Evolutionary conservation across 176 grass and related monocot species (phyloP).

Genomic region (Oryza rufipogon): DNA sequence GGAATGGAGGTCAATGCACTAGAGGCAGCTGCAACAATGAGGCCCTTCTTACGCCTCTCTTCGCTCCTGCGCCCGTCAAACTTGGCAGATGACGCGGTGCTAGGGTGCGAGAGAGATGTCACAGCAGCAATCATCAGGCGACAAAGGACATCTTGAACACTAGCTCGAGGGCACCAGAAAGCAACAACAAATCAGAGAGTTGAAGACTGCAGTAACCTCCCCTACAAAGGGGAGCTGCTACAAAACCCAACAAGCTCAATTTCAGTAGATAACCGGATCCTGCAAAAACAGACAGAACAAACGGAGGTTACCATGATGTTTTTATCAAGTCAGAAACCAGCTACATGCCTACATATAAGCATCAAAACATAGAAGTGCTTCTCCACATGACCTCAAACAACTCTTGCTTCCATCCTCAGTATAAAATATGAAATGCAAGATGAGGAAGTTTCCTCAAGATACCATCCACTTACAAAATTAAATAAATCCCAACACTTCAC

Average conservation of each 20-base stretch:
- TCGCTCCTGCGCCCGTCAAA: constrained; percentile 39
- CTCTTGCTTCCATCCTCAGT: not conserved
- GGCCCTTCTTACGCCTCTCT: constrained; percentile 37
- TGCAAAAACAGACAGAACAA: constrained; percentile 45
- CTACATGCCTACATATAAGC: not conserved
- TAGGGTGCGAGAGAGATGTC: constrained; percentile 23
- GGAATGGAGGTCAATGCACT: constrained; percentile 11
- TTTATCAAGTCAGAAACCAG: constrained; percentile 16
- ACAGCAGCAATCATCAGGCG: constrained; percentile 44
- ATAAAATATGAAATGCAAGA: constrained; percentile 24
- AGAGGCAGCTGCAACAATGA: constrained; percentile 9
- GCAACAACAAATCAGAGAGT: not conserved
- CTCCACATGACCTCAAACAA: constrained; percentile 7
- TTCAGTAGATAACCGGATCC: constrained; percentile 24
- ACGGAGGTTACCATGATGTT: constrained; percentile 14
- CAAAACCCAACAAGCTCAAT: not conserved
- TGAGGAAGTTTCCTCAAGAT: constrained; percentile 28
- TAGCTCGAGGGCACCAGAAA: constrained; percentile 26
- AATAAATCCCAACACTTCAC: constrained; percentile 11
- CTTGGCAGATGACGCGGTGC: constrained; percentile 32
- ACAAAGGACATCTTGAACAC: constrained; percentile 37
- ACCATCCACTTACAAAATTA: constrained; percentile 1
- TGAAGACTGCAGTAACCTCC: constrained; percentile 16
- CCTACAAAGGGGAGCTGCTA: not conserved
- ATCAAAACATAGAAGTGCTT: constrained; percentile 17